Percentiles rank a stretch among this genome's conserved stretches.
These are phyloP conservation scores for Calonectria montana DNA, from an alignment of 2,329 filamentous ascomycete genomes.

Conservation along the genomic window DNA sequence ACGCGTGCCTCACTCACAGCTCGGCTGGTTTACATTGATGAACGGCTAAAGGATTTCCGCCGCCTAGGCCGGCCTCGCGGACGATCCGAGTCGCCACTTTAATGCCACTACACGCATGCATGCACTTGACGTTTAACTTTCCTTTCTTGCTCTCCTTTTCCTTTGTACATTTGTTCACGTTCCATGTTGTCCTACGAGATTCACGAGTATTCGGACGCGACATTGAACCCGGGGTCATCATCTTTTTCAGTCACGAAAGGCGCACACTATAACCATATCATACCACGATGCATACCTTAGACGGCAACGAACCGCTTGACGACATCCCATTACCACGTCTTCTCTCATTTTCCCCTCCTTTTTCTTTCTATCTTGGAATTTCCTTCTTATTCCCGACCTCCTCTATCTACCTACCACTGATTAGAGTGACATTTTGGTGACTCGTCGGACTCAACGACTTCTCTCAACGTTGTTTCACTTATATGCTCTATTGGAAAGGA, in stretches of 20 bases:
- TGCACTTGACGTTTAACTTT: neutral
- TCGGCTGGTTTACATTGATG: conserved; percentile 68
- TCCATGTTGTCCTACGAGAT: conserved; percentile 39
- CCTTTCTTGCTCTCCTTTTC: conserved; percentile 11
- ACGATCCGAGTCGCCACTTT: conserved; percentile 63
- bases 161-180: conserved; percentile 34
- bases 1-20: conserved; percentile 59
- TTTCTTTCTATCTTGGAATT: neutral
- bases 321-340: conserved; percentile 29
- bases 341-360: neutral
- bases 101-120: conserved; percentile 33
- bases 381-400: conserved; percentile 23
- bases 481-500: conserved; percentile 24
- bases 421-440: conserved; percentile 3
- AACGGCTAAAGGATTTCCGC: conserved; percentile 66
- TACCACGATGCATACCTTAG: conserved; percentile 41
- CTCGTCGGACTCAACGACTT: conserved; percentile 19
- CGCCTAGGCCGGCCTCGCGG: conserved; percentile 54
- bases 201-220: conserved; percentile 40
- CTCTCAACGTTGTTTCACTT: conserved; percentile 9
- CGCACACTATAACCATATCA: conserved; percentile 35
- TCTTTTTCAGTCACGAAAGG: conserved; percentile 26
- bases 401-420: conserved; percentile 28
- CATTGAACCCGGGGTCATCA: conserved; percentile 24
- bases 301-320: conserved; percentile 35